Evolutionary conservation across 208 protist genomes (phyloP).

Genomic region (Crithidia thermophila): DNA sequence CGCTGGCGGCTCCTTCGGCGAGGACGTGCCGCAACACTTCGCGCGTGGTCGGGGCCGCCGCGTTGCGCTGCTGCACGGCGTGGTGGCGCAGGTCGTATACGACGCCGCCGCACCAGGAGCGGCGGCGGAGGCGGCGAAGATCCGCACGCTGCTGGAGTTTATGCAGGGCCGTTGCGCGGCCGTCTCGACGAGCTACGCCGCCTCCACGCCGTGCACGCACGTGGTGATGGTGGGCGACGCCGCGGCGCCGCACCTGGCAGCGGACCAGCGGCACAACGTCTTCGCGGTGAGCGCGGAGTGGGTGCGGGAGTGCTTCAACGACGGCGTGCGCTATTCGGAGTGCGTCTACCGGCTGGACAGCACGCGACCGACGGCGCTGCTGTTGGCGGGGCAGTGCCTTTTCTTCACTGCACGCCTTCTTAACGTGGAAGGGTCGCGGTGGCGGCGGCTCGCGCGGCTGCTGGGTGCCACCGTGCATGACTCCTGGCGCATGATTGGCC

Average conservation of each 20-base stretch:
- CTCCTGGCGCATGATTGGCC: conserved; percentile 14
- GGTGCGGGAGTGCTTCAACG: conserved; percentile 23
- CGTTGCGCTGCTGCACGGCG: conserved; percentile 12
- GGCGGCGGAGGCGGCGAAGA: conserved; percentile 27
- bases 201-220: conserved; percentile 11
- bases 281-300: conserved; percentile 15
- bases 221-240: conserved; percentile 13
- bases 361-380: not conserved
- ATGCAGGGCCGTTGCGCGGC: conserved; percentile 76
- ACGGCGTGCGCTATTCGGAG: conserved; percentile 28
- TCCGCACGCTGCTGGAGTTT: conserved; percentile 58
- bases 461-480: conserved; percentile 28
- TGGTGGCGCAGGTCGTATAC: conserved; percentile 16
- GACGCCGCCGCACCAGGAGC: not conserved
- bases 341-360: conserved; percentile 14
- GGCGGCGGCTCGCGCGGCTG: conserved; percentile 12
- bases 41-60: conserved; percentile 1
- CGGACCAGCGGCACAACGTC: not conserved
- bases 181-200: not conserved
- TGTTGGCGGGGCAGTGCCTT: conserved; percentile 22
- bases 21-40: not conserved
- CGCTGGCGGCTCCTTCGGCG: not conserved
- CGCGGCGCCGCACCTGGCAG: not conserved
- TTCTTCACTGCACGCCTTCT: conserved; percentile 6
- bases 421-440: not conserved